Evolutionary conservation across 108 stramenopile species (phyloP).

Genomic region (Cyclotella choctawhatcheeana): DNA sequence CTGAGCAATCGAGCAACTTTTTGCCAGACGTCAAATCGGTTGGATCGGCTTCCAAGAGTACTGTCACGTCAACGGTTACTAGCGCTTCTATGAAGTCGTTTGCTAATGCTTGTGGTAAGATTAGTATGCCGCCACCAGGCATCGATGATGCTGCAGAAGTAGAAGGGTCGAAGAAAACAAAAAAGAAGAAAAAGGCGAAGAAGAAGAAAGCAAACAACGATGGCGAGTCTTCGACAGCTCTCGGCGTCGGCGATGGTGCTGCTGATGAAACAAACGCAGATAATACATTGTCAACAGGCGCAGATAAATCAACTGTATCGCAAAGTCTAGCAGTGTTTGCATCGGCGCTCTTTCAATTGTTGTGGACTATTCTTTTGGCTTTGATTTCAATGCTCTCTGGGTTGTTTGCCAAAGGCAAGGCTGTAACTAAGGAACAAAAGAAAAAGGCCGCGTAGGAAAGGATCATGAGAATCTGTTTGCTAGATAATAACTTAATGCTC

Average conservation of each 20-base stretch:
- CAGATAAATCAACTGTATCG: slow-evolving; percentile 19
- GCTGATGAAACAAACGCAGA: background rate
- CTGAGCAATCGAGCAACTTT: background rate
- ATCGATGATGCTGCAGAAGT: background rate
- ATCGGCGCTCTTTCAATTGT: slow-evolving; percentile 22
- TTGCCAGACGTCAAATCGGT: background rate
- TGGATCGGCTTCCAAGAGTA: slow-evolving; percentile 12
- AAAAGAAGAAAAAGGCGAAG: slow-evolving; percentile 21
- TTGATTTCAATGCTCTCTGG: slow-evolving; percentile 22
- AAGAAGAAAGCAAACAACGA: background rate
- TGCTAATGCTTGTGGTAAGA: background rate
- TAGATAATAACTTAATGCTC: background rate
- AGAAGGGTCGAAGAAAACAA: slow-evolving; percentile 26
- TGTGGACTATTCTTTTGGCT: slow-evolving; percentile 17
- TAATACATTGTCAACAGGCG: background rate
- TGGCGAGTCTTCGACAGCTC: background rate
- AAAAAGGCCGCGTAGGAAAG: background rate
- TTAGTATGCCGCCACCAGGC: background rate
- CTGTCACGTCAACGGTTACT: slow-evolving; percentile 1
- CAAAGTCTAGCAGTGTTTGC: slow-evolving; percentile 26
- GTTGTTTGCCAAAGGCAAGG: slow-evolving; percentile 11
- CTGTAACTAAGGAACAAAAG: background rate
- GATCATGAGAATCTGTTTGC: too few species aligned
- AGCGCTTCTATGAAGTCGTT: background rate
- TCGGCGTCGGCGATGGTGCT: background rate